Evolutionary conservation across 257 asterid genomes (phyloP), one percentile per base, ranked within the genome.

Genomic region (Solanum dulcamara): DNA sequence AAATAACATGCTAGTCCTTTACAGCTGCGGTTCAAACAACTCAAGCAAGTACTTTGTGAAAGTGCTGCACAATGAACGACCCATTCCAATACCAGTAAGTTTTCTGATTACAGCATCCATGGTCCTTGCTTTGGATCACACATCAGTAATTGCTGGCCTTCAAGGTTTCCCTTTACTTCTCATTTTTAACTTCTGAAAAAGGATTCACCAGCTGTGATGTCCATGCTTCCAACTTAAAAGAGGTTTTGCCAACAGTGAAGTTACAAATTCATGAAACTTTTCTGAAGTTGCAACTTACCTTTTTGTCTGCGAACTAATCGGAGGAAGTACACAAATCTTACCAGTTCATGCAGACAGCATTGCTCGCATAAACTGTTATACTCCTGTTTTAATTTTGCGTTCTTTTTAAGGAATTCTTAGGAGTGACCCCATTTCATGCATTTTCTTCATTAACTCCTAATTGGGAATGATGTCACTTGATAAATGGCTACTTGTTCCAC

Each of bases 61-160:
- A 90, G 97, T 95, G 75, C 89, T 90, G 86, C 99, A 97, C 91
- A 97, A 97, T 85, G 99, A 97, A 83, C 93, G 44, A 64, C 95
- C 99, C 5, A 88, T 90, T 75, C 94, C 92, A 60, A 38, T 95
- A 88, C 93, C 97, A 51, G 99, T 96, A 90, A 89, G 97, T 88
- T 79, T 80, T 85, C 55, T 66, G 42, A 48, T 30, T 32, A 20
- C 66, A 48, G 55, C 66, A 50, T 79, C 1, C 7, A 2, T 30
- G 42, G 66, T 48, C 20, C 62, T 79, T 48, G 1, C 40, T 10
- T 79, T 50, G 17, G 64, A 79, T 50, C 12, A 40, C 48, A 79
- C 18, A 5, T 79, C 66, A 48, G 44, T 72, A n/a, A 40, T 40
- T 40, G 40, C 44, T 5, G 15, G 66, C 3, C 62, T 79, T 48